Base-by-base conservation (phyloP, 805 yeast genomes). In the Candida nemodendra region DNA sequence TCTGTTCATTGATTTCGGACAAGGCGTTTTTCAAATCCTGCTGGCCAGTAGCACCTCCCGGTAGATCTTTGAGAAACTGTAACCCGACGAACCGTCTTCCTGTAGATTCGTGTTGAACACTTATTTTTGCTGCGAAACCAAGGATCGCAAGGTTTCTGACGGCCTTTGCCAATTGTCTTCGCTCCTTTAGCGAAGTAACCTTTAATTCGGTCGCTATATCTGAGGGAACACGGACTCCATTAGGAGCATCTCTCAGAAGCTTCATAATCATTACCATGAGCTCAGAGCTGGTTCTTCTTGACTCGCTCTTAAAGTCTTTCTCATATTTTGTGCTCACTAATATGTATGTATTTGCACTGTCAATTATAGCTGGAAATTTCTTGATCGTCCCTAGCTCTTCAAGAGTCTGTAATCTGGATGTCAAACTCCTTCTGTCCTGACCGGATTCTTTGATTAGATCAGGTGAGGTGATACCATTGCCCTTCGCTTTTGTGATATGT, bases 401-500 rank as follows among this genome's bases (percentile, higher is more conserved):
- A 14, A 84, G 61, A 29, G 70, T 69, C 49, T 74, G 78, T 36
- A 82, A 64, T 48, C 93, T 68, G 1, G 78, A 67, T 0, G 89
- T 79, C 27, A 82, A 65, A 41, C 89, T 81, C 45, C 91, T 69
- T 13, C 81, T 75, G 50, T 84, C 93, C 58, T 84, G 93, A 7
- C 75, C 75, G 0, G 89, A 75, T 14, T 62, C 66, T 27, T 64
- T 62, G 2, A 80, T 74, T 41, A 84, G 63, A 18, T 76, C 78
- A 21, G 77, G 62, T 0, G 90, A 75, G 33, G 74, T 68, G 12
- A 83, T 74, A 8, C 93, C 93, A 1, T 57, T 50, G 0, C 66
- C 61, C 17, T 78, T 78, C 21, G 74, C 55, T 41, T 69, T 72
- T 0, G 89, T 84, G 36, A 84, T 79, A 33, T 74, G 79, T 34